Percentiles rank a stretch among this genome's conserved stretches.
Conservation (phyloP, 306 rosid genomes). For the Lagenaria siceraria region DNA sequence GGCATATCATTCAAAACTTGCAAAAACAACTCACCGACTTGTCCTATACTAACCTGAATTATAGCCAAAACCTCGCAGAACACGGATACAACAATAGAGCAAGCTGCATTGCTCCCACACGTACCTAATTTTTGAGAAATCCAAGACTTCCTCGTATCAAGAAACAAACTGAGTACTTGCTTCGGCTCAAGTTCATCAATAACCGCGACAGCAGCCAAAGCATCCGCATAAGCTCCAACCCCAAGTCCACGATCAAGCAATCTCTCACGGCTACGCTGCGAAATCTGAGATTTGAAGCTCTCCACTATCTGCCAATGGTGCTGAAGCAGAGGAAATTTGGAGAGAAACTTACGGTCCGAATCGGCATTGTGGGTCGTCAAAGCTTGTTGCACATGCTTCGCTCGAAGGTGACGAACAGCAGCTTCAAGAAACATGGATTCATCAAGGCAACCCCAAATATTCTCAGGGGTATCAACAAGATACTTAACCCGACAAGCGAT, state of each 20-base stretch:
- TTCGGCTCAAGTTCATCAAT: conserved; percentile 68
- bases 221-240: conserved; percentile 59
- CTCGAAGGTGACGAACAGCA: conserved; percentile 67
- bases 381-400: conserved; percentile 53
- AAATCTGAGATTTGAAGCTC: conserved; percentile 84
- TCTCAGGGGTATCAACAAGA: conserved; percentile 82
- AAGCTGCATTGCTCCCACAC: conserved; percentile 30
- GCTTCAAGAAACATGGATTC: conserved; percentile 94
- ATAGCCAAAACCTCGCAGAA: conserved; percentile 72
- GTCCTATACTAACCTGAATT: conserved; percentile 86
- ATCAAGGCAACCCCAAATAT: conserved; percentile 93
- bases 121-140: conserved; percentile 39
- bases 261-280: conserved; percentile 81
- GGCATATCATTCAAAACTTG: conserved; percentile 90
- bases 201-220: conserved; percentile 70
- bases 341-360: conserved; percentile 34
- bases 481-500: conserved; percentile 89
- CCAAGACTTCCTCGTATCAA: conserved; percentile 80
- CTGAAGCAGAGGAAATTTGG: conserved; percentile 76
- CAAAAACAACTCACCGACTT: conserved; percentile 86
- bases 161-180: conserved; percentile 52
- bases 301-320: conserved; percentile 99
- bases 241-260: conserved; percentile 57
- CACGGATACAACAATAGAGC: conserved; percentile 47
- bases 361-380: conserved; percentile 8